Evolutionary conservation across 257 asterid species (phyloP).

Genomic region (Gentiana straminea): DNA sequence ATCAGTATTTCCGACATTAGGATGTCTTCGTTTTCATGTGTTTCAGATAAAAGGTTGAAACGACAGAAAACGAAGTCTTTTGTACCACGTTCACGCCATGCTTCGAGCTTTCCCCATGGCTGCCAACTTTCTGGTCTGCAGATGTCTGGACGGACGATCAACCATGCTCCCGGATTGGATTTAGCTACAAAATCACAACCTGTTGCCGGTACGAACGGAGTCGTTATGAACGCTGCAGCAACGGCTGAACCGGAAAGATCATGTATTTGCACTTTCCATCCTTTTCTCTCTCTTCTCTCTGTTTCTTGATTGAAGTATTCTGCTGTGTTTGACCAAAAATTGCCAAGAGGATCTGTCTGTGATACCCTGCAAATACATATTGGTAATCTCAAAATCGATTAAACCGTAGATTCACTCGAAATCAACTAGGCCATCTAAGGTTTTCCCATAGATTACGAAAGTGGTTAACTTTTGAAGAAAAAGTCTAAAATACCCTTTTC

Average conservation of each 20-base stretch:
- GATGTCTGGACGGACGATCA: slow-evolving; percentile 76
- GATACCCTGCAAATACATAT: slow-evolving; percentile 41
- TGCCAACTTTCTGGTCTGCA: slow-evolving; percentile 80
- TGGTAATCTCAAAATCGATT: slow-evolving; percentile 2
- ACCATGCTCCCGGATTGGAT: slow-evolving; percentile 98
- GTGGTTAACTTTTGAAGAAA: too few species aligned
- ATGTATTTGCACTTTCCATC: slow-evolving; percentile 93
- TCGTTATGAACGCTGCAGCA: slow-evolving; percentile 91
- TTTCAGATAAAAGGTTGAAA: slow-evolving; percentile 66
- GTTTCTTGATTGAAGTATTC: slow-evolving; percentile 52
- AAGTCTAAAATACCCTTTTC: too few species aligned
- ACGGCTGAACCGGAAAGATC: slow-evolving; percentile 95
- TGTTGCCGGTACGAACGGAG: slow-evolving; percentile 89
- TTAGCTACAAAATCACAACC: slow-evolving; percentile 96
- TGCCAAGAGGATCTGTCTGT: slow-evolving; percentile 60
- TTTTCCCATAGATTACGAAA: too few species aligned
- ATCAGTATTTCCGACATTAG: slow-evolving; percentile 65
- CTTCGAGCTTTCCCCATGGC: slow-evolving; percentile 99
- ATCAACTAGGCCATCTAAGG: neutral
- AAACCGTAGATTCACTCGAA: neutral
- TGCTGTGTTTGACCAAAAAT: slow-evolving; percentile 43
- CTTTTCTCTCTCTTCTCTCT: slow-evolving; percentile 80
- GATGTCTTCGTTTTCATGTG: slow-evolving; percentile 60
- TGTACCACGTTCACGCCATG: slow-evolving; percentile 86
- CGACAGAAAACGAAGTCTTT: slow-evolving; percentile 71